Evolutionary conservation across 2,329 filamentous ascomycete genomes (phyloP), one percentile per base, ranked within the genome.

Genomic region (Colletotrichum coccodes): DNA sequence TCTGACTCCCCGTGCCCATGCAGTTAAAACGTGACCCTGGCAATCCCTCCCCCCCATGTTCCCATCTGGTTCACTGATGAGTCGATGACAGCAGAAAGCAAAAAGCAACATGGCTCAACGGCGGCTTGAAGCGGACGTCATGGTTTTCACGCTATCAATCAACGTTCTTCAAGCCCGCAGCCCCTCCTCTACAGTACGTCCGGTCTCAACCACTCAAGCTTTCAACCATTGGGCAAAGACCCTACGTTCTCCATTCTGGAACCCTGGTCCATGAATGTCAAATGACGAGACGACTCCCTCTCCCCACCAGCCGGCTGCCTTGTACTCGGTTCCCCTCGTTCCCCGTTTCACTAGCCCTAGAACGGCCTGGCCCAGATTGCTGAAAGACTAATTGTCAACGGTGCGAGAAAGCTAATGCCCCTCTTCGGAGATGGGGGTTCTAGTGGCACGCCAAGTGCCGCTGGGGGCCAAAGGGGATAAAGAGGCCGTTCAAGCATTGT

Each of bases 251-350:
- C 36, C 42, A 18, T 30, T 16, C 4, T 54, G n/a, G 3, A 18
- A 49, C 65, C 61, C 42, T 65, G 65, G 54, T 60, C 65, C 65
- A 68, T 60, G 65, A 32, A 16, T 63, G 65, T 38, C 54, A 59
- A 60, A 59, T 36, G 40, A 64, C 32, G 46, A 46, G 12, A 36
- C 16, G 38, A 28, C 32, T 46, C 42, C 14, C 16, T 21, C 21
- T 38, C 26, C 38, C 44, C 56, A 28, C 40, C 44, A 30, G 26
- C 36, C 23, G 7, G 42, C 60, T 59, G 47, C 47, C 61, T 53
- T 46, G 47, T 42, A 21, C 65, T 28, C 59, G 60, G 65, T 68
- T 68, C 38, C 53, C 40, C 60, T 54, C 44, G 54, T 38, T 36
- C 47, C 32, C 46, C 34, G 38, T 68, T 54, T 47, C 53, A 68